Evolutionary conservation across 345 rosid species (phyloP).

Genomic region (Populus nigra): DNA sequence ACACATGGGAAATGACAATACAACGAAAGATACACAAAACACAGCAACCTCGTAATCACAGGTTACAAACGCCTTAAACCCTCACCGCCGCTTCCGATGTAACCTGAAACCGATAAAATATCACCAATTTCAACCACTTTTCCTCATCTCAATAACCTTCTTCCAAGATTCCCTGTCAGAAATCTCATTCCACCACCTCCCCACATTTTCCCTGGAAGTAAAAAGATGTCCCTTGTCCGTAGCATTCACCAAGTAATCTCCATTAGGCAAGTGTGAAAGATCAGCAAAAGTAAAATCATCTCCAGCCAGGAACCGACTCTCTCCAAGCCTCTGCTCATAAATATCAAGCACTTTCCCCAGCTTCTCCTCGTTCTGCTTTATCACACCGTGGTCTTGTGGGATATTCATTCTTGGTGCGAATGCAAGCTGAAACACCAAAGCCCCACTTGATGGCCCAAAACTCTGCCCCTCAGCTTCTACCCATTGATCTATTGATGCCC

Average conservation of each 20-base stretch:
- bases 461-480: slow-evolving; percentile 65
- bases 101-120: neutral
- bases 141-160: slow-evolving; percentile 57
- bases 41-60: too few relatives aligned
- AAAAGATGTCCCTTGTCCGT: slow-evolving; percentile 44
- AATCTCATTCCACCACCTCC: slow-evolving; percentile 72
- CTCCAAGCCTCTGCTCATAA: slow-evolving; percentile 51
- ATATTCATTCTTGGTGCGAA: slow-evolving; percentile 55
- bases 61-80: too few relatives aligned
- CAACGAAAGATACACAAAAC: too few relatives aligned
- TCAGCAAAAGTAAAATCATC: slow-evolving; percentile 71
- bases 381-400: slow-evolving; percentile 45
- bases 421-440: slow-evolving; percentile 58
- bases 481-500: slow-evolving; percentile 85
- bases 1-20: too few relatives aligned
- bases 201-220: slow-evolving; percentile 53
- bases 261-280: slow-evolving; percentile 63
- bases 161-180: slow-evolving; percentile 69
- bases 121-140: slow-evolving; percentile 6
- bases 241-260: slow-evolving; percentile 41
- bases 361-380: slow-evolving; percentile 50
- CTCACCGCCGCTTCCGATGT: too few relatives aligned
- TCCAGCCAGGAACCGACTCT: slow-evolving; percentile 60
- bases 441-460: slow-evolving; percentile 52
- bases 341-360: slow-evolving; percentile 56